phyloP scores from a whole-genome alignment of 208 protist species.

The Zelonia costaricensis region DNA sequence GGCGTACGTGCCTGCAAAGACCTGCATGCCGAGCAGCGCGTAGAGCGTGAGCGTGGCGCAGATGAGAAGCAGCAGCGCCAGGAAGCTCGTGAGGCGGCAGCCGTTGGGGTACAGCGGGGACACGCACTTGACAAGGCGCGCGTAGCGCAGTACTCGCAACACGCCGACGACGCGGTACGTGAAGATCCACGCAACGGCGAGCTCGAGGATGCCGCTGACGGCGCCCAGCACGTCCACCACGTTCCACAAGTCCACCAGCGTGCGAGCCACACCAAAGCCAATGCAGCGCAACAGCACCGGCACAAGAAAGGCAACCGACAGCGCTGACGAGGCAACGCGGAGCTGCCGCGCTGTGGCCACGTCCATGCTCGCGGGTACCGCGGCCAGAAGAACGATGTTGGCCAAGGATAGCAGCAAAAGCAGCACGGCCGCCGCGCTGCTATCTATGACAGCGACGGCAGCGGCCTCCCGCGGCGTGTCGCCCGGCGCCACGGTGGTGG shows the following conservation, averaged over 20 bases:
- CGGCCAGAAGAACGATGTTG: constrained; percentile 45
- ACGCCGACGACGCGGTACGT: constrained; percentile 23
- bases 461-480: background rate
- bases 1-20: constrained; percentile 34
- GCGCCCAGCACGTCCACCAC: constrained; percentile 41
- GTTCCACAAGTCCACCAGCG: constrained; percentile 38
- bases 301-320: constrained; percentile 42
- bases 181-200: constrained; percentile 28
- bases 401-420: constrained; percentile 34
- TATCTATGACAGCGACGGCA: constrained; percentile 24
- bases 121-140: constrained; percentile 32
- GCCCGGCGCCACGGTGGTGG: constrained; percentile 5
- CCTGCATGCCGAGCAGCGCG: constrained; percentile 56
- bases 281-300: constrained; percentile 38
- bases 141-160: constrained; percentile 45
- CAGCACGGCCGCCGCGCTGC: constrained; percentile 15
- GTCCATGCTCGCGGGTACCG: constrained; percentile 28
- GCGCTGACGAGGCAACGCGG: constrained; percentile 23
- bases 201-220: constrained; percentile 42
- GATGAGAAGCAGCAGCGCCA: constrained; percentile 27
- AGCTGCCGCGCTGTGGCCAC: constrained; percentile 4
- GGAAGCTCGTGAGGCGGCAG: constrained; percentile 19
- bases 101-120: constrained; percentile 15
- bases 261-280: constrained; percentile 22
- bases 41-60: constrained; percentile 38